These are phyloP conservation scores for Ophiostoma populinum DNA, from an alignment of 2,329 filamentous ascomycete genomes.

Conservation along the genomic window DNA sequence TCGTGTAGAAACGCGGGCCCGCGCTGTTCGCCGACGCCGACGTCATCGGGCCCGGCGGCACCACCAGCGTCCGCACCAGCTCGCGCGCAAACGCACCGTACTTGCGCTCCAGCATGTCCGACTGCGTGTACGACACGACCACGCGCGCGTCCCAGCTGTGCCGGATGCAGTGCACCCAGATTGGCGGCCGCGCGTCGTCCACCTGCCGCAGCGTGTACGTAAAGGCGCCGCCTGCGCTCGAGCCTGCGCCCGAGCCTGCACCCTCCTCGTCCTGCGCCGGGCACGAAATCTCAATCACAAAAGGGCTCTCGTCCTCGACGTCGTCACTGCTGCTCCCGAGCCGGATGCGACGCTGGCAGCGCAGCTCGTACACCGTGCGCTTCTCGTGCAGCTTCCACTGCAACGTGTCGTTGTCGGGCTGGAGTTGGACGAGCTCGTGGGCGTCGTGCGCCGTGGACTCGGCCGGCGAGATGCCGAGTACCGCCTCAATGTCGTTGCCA, in stretches of 20 bases:
- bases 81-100: conserved; percentile 14
- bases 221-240: conserved; percentile 10
- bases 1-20: conserved; percentile 7
- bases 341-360: conserved; percentile 8
- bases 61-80: conserved; percentile 14
- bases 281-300: conserved; percentile 14
- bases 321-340: not conserved
- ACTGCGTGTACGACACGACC: conserved; percentile 11
- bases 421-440: not conserved
- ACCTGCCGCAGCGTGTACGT: conserved; percentile 13
- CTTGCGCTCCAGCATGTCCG: conserved; percentile 8
- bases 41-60: conserved; percentile 8
- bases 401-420: not conserved
- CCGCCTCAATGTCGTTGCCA: conserved; percentile 11
- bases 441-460: not conserved
- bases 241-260: too few relatives aligned
- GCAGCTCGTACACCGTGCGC: conserved; percentile 13
- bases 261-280: too few relatives aligned
- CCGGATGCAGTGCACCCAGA: conserved; percentile 17
- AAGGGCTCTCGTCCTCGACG: conserved; percentile 1
- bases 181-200: conserved; percentile 7
- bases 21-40: too few relatives aligned
- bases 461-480: not conserved
- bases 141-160: conserved; percentile 18
- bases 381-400: conserved; percentile 9